phyloP scores from a whole-genome alignment of 2,329 filamentous ascomycete genomes.

The Arthrobotrys iridis region DNA sequence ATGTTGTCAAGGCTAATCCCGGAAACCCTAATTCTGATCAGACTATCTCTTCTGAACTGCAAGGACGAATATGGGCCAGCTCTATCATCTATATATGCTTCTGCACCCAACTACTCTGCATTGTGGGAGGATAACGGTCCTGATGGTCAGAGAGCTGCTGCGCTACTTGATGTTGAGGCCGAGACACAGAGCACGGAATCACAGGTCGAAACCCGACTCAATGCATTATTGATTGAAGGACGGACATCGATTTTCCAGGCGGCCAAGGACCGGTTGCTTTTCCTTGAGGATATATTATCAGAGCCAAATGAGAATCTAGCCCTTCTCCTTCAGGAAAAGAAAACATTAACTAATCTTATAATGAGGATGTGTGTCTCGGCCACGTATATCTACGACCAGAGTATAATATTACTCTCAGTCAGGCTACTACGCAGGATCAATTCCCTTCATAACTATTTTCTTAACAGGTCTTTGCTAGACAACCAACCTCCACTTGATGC shows the following conservation, averaged over 20 bases:
- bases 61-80: slow-evolving; percentile 37
- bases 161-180: slow-evolving; percentile 24
- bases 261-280: slow-evolving; percentile 32
- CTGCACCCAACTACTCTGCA: slow-evolving; percentile 18
- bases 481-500: slow-evolving; percentile 14
- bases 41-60: slow-evolving; percentile 41
- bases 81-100: slow-evolving; percentile 26
- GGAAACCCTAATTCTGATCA: slow-evolving; percentile 31
- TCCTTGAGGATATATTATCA: slow-evolving; percentile 40
- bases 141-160: background rate
- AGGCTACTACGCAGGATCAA: slow-evolving; percentile 36
- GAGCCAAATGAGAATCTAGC: slow-evolving; percentile 19
- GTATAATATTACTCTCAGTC: slow-evolving; percentile 39
- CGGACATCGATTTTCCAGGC: slow-evolving; percentile 28
- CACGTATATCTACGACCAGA: slow-evolving; percentile 36
- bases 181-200: slow-evolving; percentile 25
- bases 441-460: slow-evolving; percentile 19
- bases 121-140: background rate
- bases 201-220: slow-evolving; percentile 12
- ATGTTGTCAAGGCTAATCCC: slow-evolving; percentile 24
- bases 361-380: slow-evolving; percentile 32
- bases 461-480: background rate
- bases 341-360: slow-evolving; percentile 4
- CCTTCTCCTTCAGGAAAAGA: background rate
- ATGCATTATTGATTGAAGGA: slow-evolving; percentile 11